These are phyloP conservation scores for Parasitella parasitica DNA, from an alignment of 371 early-diverging fungal genomes.

Conservation along the genomic window DNA sequence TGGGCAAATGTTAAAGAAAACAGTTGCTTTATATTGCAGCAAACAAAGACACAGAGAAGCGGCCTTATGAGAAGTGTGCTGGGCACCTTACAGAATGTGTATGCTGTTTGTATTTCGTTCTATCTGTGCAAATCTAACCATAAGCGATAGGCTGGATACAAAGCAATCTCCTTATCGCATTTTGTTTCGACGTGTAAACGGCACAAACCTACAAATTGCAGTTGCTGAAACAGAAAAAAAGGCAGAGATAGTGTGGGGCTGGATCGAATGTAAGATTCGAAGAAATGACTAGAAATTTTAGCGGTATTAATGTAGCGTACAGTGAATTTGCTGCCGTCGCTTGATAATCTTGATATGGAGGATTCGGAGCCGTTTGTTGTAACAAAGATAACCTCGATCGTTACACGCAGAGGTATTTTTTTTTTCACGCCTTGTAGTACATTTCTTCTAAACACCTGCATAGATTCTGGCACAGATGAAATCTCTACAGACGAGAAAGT, in stretches of 20 bases:
- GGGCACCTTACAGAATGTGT: conserved; percentile 84
- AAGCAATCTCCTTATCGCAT: conserved; percentile 94
- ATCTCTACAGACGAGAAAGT: conserved; percentile 82
- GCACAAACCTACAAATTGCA: conserved; percentile 61
- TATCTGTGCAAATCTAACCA: not conserved
- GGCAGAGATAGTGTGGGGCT: conserved; percentile 85
- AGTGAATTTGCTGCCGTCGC: conserved; percentile 71
- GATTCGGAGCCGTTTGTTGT: conserved; percentile 85
- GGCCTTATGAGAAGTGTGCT: conserved; percentile 68
- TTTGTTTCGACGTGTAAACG: conserved; percentile 63
- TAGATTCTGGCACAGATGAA: conserved; percentile 76
- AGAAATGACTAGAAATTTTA: too few species aligned
- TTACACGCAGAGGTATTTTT: conserved; percentile 71
- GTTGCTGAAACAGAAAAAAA: conserved; percentile 80
- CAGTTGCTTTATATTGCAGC: conserved; percentile 69
- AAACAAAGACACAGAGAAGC: conserved; percentile 59
- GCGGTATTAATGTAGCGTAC: too few species aligned
- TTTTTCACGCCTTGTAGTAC: conserved; percentile 7
- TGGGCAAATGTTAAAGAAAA: conserved; percentile 65
- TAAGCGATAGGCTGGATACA: conserved; percentile 72
- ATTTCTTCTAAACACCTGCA: not conserved
- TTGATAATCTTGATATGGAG: conserved; percentile 69
- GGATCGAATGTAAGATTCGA: conserved; percentile 73
- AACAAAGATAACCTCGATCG: conserved; percentile 88
- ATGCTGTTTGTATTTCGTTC: conserved; percentile 17